Base-by-base conservation (phyloP, 2,329 filamentous ascomycete species). In the Grosmannia penicillata region DNA sequence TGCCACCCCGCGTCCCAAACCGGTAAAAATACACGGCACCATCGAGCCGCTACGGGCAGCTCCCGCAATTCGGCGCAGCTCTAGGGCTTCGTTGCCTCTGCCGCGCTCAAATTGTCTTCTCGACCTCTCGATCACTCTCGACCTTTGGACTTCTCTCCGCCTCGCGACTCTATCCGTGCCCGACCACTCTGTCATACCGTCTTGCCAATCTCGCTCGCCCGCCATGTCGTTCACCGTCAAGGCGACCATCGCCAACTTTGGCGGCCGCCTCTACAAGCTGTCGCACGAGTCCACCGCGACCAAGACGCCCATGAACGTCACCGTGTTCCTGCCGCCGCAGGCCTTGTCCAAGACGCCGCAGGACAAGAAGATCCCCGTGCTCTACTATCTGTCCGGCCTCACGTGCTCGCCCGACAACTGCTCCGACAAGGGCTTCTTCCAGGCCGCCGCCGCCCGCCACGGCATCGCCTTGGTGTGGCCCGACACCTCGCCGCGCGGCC, bases 401-500 rank as follows among this genome's bases (percentile, higher is more conserved):
- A 96, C 91, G 44, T 98, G 91, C 68, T 89, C 86, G 1, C 86
- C 84, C 26, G 87, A 96, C 53, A 87, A 87, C 61, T 77, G 75
- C 54, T 68, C 78, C 24, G 75, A 87, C 53, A 80, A 82, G 56
- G 91, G 87, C 38, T 96, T 95, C 69, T 83, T 98, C 61, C 87
- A 95, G 56, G 75, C 81, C 50, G 73, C 75, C 45, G 91, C 91
- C 34, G 72, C 78, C 41, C 68, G 78, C 51, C 79, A 78, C 56
- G 83, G 83, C 52, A 82, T 98, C 56, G 91, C 91, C n/a, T 64
- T 98, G 41, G 72, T 95, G 38, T 96, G 86, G 63, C 91, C 91
- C 1, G 91, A 98, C 64, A 98, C 91, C 18, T 93, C 82, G 41
- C 91, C 91, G 41, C 76, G 89, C 40, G 89, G 89, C 2, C 70